A percentile compares a stretch with the other conserved stretches of the same genome.
phyloP scores from a whole-genome alignment of 1,139 yeast species.

The Hansenula lynferdii region DNA sequence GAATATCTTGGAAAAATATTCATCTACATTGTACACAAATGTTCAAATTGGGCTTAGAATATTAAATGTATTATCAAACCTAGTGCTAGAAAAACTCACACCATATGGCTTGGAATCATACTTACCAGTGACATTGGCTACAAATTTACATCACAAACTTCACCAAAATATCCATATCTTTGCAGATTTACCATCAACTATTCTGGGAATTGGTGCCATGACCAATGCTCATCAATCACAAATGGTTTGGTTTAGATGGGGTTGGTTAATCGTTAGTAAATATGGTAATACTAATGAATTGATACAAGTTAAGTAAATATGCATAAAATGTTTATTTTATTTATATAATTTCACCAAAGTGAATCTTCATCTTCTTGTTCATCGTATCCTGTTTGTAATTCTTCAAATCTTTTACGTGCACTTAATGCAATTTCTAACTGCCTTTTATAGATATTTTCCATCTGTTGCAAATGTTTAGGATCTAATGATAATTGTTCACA shows the following conservation, averaged over 20 bases:
- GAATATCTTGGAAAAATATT: constrained; percentile 46
- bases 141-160: constrained; percentile 13
- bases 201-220: constrained; percentile 71
- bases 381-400: constrained; percentile 24
- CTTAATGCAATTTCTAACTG: constrained; percentile 2
- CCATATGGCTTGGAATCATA: background rate
- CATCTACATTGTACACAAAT: constrained; percentile 44
- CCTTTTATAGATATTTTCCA: background rate
- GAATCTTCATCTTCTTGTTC: constrained; percentile 33
- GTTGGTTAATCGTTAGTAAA: constrained; percentile 77
- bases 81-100: constrained; percentile 21
- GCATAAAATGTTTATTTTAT: too few species aligned
- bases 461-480: constrained; percentile 1
- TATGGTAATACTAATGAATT: constrained; percentile 64
- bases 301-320: constrained; percentile 20
- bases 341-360: constrained; percentile 22
- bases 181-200: constrained; percentile 53
- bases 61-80: constrained; percentile 1
- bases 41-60: constrained; percentile 22
- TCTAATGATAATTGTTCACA: constrained; percentile 1
- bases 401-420: constrained; percentile 13
- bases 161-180: constrained; percentile 26
- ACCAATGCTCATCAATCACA: constrained; percentile 79
- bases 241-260: constrained; percentile 93
- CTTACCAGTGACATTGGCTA: background rate